Evolutionary conservation across 1,139 yeast species (phyloP), one percentile per base, ranked within the genome.

Genomic region (Entelexis sorbosivorans): DNA sequence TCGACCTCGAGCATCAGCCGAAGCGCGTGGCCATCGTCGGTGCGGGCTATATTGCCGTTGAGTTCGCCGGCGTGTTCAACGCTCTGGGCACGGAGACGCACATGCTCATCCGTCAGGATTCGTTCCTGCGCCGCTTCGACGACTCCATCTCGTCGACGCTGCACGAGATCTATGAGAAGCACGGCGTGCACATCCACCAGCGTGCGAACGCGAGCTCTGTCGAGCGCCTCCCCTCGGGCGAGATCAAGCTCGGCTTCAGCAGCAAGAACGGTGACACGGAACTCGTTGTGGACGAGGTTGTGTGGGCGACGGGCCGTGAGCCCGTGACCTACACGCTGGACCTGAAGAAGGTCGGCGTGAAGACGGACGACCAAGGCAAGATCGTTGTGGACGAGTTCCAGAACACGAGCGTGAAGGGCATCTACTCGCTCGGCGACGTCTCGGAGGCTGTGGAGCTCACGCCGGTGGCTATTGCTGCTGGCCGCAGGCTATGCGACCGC

Each of bases 401-500:
- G 73, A 78, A 79, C 64, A 82, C 96, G 11, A 73, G 78, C 50
- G 77, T 83, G 56, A 73, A 79, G 50, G 77, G 80, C 68, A 75
- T 91, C 57, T 87, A 75, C 66, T 82, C 98, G 1, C 73, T 91
- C 50, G 99, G 99, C 64, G 99, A 91, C 67, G 82, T 83, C 40
- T 95, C 96, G 56, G 81, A 82, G 53, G 62, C 63, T 35, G 83
- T 84, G 49, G 97, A 91, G 71, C 77, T 91, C 64, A 91, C 99
- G 8, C 99, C 99, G 7, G 97, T 88, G 45, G 98, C 98, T 46
- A 91, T 91, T 72, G 97, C 98, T 38, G 93, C 98, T 8, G 99
- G 99, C 54, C 82, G 99, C 69, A 85, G 79, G 68, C 76, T 91
- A 60, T 78, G 96, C 38, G 89, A 88, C 72, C 78, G 99, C 66